These are phyloP conservation scores for Ophiocordyceps robertsii DNA, from an alignment of 2,329 filamentous ascomycete species.

Conservation along the genomic window DNA sequence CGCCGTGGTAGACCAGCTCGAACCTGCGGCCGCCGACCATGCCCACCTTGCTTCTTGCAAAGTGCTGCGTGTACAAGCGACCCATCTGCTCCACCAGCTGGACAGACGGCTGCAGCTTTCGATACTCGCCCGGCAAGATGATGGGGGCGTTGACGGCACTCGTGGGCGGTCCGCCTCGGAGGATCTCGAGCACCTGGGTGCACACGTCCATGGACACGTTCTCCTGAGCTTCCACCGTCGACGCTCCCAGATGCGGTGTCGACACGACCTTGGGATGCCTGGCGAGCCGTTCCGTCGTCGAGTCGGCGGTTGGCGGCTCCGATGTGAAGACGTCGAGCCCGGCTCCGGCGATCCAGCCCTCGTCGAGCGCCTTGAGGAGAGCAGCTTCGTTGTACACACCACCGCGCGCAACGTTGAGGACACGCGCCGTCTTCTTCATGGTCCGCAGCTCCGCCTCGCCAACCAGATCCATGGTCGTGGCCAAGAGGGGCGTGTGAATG, in stretches of 20 bases:
- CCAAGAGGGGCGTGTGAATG: constrained; percentile 68
- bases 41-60: constrained; percentile 26
- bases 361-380: constrained; percentile 55
- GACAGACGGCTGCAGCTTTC: constrained; percentile 65
- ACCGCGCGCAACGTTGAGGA: constrained; percentile 68
- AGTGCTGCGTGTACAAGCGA: constrained; percentile 67
- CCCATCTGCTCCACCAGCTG: constrained; percentile 69
- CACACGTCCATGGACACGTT: constrained; percentile 76
- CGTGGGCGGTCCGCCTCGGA: constrained; percentile 59
- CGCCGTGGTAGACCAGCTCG: constrained; percentile 66
- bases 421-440: constrained; percentile 62
- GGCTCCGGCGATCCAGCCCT: constrained; percentile 60
- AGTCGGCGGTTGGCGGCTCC: constrained; percentile 47
- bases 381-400: constrained; percentile 70
- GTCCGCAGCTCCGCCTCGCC: constrained; percentile 48
- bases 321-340: constrained; percentile 69
- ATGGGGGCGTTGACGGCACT: constrained; percentile 70
- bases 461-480: constrained; percentile 63
- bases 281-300: constrained; percentile 48
- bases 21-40: constrained; percentile 52
- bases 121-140: constrained; percentile 69
- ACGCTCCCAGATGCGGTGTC: constrained; percentile 69
- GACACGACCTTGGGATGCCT: constrained; percentile 59
- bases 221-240: constrained; percentile 71
- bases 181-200: constrained; percentile 61